Percentiles rank a stretch among this genome's conserved stretches.
These are phyloP conservation scores for Magnolia officinalis DNA, from an alignment of 164 flowering plant genomes.

Conservation along the genomic window DNA sequence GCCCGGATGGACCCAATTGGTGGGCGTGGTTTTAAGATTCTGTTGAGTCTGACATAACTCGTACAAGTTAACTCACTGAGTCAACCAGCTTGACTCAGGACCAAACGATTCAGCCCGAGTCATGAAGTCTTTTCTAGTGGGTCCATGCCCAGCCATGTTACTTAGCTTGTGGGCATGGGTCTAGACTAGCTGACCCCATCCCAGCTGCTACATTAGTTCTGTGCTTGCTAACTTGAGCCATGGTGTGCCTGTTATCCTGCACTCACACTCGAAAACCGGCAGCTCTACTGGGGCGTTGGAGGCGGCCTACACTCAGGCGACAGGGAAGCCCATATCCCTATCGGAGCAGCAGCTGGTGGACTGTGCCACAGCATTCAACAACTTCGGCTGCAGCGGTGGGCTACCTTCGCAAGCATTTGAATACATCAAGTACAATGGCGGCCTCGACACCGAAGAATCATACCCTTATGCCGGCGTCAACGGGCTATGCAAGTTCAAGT, in stretches of 20 bases:
- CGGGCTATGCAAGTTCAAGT: conserved; percentile 67
- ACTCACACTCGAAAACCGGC: conserved; percentile 15
- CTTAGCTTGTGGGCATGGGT: too few relatives aligned
- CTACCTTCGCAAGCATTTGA: conserved; percentile 98
- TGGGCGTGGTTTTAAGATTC: too few relatives aligned
- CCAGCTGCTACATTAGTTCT: too few relatives aligned
- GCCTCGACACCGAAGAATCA: conserved; percentile 88
- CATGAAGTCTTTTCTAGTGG: too few relatives aligned
- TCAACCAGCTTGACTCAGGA: too few relatives aligned
- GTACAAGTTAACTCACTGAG: too few relatives aligned
- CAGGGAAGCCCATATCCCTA: conserved; percentile 67
- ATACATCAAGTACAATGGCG: conserved; percentile 91
- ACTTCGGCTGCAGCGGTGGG: conserved; percentile 94
- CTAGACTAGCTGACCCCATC: too few relatives aligned
- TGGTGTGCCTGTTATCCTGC: not conserved
- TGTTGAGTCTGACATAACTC: too few relatives aligned
- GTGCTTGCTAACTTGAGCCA: not conserved
- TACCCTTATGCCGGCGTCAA: conserved; percentile 85
- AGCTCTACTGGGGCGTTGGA: conserved; percentile 97
- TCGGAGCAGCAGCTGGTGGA: conserved; percentile 99
- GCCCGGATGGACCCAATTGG: too few relatives aligned
- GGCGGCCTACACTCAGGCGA: conserved; percentile 92
- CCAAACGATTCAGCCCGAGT: too few relatives aligned
- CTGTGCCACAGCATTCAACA: conserved; percentile 82
- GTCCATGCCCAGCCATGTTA: too few relatives aligned